Evolutionary conservation across 176 grass and related monocot species (phyloP), one percentile per base, ranked within the genome.

Genomic region (Triticum timopheevii): DNA sequence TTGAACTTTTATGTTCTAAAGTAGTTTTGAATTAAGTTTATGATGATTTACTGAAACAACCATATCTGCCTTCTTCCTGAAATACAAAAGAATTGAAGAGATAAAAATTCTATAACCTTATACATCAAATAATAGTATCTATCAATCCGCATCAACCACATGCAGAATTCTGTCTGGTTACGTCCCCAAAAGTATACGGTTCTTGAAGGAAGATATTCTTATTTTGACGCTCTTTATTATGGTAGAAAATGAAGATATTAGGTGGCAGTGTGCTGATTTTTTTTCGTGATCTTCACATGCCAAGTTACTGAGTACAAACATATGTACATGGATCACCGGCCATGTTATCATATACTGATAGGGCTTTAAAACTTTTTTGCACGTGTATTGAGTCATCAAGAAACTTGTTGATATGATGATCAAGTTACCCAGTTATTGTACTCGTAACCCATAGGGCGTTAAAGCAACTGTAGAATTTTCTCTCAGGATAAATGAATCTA

Each of bases 41-140:
- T 76, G 24, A 71, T 78, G 17, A 36, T 89, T 70, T 69, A 39
- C 73, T 7, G 49, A 39, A 70, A 82, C n/a, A 52, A 47, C 81
- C 10, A 70, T 30, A 30, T 30, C 28, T 30, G 33, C 13, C 8
- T 34, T 66, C 8, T 61, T 42, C 44, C 80, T 17, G 34, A 78
- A 82, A 44, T 73, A 74, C 13, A 38, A 76, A 65, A 12, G 30
- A 82, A 1, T 63, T 77, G 13, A 20, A n/a, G 22, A 12, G 25
- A 45, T 10, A 77, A 36, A 42, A 59, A 24, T 65, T 17, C 30
- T 69, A 1, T 13, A 25, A 83, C 10, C 40, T 78, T 63, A 31
- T 63, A 45, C 4, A 52, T 78, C 36, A 44, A 16, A 28, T 24
- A 64, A 22, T 15, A 30, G 28, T 30, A 79, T 3, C 33, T 34